These are phyloP conservation scores for Populus deltoides DNA, from an alignment of 345 rosid species.

Conservation along the genomic window DNA sequence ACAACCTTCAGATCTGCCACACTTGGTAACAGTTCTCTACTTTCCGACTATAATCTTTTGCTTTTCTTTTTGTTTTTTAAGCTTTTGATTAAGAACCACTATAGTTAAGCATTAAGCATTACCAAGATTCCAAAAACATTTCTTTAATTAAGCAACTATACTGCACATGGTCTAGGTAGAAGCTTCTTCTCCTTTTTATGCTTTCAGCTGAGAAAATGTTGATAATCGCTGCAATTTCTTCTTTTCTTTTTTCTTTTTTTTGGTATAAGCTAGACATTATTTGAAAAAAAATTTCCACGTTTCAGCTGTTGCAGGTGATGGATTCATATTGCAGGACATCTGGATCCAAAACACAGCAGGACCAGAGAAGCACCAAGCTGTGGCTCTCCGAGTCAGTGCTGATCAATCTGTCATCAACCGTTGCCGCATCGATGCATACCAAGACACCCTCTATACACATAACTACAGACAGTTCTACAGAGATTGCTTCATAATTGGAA, in stretches of 20 bases:
- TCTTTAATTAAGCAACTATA: no score
- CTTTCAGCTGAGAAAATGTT: not conserved
- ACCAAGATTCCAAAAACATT: no score
- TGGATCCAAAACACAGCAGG: constrained; percentile 17
- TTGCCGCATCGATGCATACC: constrained; percentile 20
- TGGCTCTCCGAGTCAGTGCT: constrained; percentile 15
- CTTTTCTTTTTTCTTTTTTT: not conserved
- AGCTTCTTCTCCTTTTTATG: no score
- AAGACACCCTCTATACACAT: constrained; percentile 18
- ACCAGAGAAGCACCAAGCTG: constrained; percentile 25
- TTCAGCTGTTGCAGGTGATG: constrained; percentile 21
- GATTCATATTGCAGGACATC: constrained; percentile 20
- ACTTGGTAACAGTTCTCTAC: constrained; percentile 1
- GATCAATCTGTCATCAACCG: constrained; percentile 20
- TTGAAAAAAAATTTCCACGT: not conserved
- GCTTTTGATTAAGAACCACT: no score
- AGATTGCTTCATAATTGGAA: constrained; percentile 9
- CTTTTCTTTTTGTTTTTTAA: not conserved
- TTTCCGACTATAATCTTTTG: not conserved
- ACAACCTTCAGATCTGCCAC: constrained; percentile 21
- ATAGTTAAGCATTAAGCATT: no score
- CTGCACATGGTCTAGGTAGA: no score
- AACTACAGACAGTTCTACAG: constrained; percentile 19
- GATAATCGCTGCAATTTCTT: not conserved
- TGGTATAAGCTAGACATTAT: not conserved